A percentile compares a stretch with the other conserved stretches of the same genome.
phyloP scores from a whole-genome alignment of 73 alveolate species.

The Paramecium sexaurelia region DNA sequence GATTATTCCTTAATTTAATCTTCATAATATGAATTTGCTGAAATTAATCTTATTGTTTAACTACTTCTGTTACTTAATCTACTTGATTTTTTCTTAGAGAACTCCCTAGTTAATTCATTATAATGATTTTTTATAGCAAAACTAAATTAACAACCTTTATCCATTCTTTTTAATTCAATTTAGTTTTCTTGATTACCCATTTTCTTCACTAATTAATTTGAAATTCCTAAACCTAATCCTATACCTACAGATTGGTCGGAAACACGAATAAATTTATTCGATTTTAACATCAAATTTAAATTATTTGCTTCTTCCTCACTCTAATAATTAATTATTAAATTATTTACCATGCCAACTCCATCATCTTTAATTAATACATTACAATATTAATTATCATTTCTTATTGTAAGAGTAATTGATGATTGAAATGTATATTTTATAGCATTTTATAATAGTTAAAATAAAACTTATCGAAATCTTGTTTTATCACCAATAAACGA shows the following conservation, averaged over 20 bases:
- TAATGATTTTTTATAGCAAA: not conserved
- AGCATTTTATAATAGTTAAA: not conserved
- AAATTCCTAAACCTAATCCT: constrained; percentile 35
- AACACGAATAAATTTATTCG: not conserved
- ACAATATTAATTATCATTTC: not conserved
- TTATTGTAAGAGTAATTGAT: not conserved
- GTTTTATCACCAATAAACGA: not conserved
- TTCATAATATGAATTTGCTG: constrained; percentile 19
- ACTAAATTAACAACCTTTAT: constrained; percentile 10
- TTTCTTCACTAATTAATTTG: constrained; percentile 27
- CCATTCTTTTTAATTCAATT: not conserved
- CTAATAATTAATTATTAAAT: not conserved
- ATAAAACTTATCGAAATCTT: constrained; percentile 30
- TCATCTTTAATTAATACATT: not conserved
- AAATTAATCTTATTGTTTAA: constrained; percentile 3
- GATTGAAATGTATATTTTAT: not conserved
- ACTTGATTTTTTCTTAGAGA: not conserved
- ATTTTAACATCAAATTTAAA: not conserved
- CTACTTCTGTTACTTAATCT: not conserved
- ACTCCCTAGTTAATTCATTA: not conserved
- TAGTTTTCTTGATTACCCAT: not conserved
- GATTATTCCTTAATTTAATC: not conserved
- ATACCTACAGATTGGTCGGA: constrained; percentile 17
- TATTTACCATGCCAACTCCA: constrained; percentile 45
- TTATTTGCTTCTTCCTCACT: not conserved